Conservation (phyloP, 78 protist genomes). For the Blattamonas nauphoetae region DNA sequence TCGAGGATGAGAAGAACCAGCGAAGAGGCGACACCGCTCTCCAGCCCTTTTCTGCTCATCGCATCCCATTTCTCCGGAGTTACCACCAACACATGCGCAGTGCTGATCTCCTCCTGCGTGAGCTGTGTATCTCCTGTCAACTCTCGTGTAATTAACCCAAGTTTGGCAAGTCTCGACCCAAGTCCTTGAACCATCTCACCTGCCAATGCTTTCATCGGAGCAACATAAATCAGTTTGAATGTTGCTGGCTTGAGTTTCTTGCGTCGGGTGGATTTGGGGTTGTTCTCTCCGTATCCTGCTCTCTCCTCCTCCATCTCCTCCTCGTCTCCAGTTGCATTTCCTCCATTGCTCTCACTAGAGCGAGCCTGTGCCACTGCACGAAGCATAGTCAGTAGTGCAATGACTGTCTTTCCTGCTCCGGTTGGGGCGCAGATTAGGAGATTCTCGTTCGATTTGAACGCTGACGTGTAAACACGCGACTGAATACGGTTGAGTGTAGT, state of each 20-base stretch:
- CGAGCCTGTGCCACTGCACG: background rate
- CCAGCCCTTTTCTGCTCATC: slow-evolving; percentile 74
- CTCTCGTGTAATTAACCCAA: slow-evolving; percentile 77
- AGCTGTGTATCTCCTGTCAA: slow-evolving; percentile 95
- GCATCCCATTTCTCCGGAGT: slow-evolving; percentile 99
- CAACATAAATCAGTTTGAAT: slow-evolving; percentile 91
- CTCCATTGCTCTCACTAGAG: background rate
- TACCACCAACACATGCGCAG: slow-evolving; percentile 69
- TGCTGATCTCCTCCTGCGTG: slow-evolving; percentile 68
- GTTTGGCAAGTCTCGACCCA: slow-evolving; percentile 53
- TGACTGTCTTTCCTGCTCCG: slow-evolving; percentile 72
- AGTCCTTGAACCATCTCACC: slow-evolving; percentile 75
- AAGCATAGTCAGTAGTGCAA: slow-evolving; percentile 56
- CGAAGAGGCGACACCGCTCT: background rate
- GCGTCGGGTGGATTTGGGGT: background rate
- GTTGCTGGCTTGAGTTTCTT: background rate
- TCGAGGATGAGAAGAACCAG: slow-evolving; percentile 86
- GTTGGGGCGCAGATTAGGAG: slow-evolving; percentile 94
- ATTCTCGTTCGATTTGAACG: slow-evolving; percentile 74
- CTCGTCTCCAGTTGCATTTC: background rate
- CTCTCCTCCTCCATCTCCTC: background rate
- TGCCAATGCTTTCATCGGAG: slow-evolving; percentile 99
- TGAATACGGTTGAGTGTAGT: slow-evolving; percentile 15
- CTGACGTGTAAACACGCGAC: slow-evolving; percentile 3
- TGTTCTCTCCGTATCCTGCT: background rate